Percentiles rank a stretch among this genome's conserved stretches.
Conservation (phyloP, 1,284 basidiomycete species). For the Rhodotorula sp. region DNA sequence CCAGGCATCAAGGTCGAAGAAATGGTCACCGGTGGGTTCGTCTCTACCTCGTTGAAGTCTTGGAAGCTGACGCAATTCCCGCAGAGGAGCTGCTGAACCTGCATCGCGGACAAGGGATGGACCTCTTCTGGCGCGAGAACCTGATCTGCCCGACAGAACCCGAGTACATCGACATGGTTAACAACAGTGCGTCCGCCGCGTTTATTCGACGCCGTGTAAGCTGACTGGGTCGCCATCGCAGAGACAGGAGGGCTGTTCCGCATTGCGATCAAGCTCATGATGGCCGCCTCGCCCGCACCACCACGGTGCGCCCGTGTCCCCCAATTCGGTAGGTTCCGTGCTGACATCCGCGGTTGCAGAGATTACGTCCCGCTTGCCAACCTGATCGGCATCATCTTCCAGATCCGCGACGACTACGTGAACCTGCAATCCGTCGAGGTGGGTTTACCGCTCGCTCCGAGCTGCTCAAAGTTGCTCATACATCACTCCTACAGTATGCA, state of each 20-base stretch:
- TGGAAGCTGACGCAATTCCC: slow-evolving; percentile 23
- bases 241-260: slow-evolving; percentile 94
- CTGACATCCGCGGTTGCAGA: slow-evolving; percentile 52
- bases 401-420: slow-evolving; percentile 97
- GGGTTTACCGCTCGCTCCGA: background rate
- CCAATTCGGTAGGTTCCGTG: too few relatives aligned
- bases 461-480: background rate
- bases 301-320: slow-evolving; percentile 14
- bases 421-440: slow-evolving; percentile 86
- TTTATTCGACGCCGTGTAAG: background rate
- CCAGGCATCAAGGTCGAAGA: slow-evolving; percentile 40
- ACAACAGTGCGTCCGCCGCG: slow-evolving; percentile 70
- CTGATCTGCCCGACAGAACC: slow-evolving; percentile 89
- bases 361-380: slow-evolving; percentile 91
- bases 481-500: slow-evolving; percentile 63
- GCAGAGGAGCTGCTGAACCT: slow-evolving; percentile 81
- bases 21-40: slow-evolving; percentile 44
- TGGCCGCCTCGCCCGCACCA: slow-evolving; percentile 65
- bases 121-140: slow-evolving; percentile 90
- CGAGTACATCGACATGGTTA: slow-evolving; percentile 94
- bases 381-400: slow-evolving; percentile 89
- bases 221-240: slow-evolving; percentile 47
- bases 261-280: slow-evolving; percentile 93
- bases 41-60: background rate
- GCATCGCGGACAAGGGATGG: slow-evolving; percentile 93